phyloP scores from a whole-genome alignment of 768 basidiomycete genomes.

The Lactarius vividus region DNA sequence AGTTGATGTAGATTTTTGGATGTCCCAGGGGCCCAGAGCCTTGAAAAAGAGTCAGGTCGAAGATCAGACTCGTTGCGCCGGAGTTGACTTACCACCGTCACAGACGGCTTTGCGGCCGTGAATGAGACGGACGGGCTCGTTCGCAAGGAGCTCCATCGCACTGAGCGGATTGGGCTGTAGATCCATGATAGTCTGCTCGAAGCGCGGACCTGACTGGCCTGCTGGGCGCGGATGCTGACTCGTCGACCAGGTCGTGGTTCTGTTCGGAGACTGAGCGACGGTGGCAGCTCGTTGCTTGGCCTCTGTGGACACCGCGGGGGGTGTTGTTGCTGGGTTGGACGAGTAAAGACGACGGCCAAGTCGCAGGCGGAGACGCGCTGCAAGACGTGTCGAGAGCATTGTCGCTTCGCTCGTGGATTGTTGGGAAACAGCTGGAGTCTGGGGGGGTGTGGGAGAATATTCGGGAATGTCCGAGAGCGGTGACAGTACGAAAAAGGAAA shows the following conservation, averaged over 20 bases:
- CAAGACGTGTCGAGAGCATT: conserved; percentile 24
- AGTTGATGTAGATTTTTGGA: conserved; percentile 94
- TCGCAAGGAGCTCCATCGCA: conserved; percentile 85
- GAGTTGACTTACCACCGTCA: conserved; percentile 78
- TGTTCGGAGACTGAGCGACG: conserved; percentile 78
- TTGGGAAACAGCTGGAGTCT: background rate
- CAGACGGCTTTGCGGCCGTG: conserved; percentile 84
- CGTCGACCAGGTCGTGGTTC: conserved; percentile 79
- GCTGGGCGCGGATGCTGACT: conserved; percentile 70
- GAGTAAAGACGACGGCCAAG: conserved; percentile 19
- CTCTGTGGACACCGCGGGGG: conserved; percentile 25
- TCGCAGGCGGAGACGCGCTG: conserved; percentile 25
- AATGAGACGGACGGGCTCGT: conserved; percentile 83
- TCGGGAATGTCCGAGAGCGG: background rate
- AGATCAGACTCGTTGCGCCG: background rate
- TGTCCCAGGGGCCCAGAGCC: conserved; percentile 95
- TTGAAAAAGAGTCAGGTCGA: conserved; percentile 34
- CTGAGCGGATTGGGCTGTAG: conserved; percentile 87
- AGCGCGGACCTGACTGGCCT: conserved; percentile 65
- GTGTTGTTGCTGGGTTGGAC: conserved; percentile 7
- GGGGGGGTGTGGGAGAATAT: conserved; percentile 5
- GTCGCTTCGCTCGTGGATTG: background rate
- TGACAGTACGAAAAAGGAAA: conserved; percentile 6
- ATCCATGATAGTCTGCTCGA: conserved; percentile 88
- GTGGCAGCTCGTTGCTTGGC: conserved; percentile 33